phyloP scores from a whole-genome alignment of 1,284 basidiomycete genomes.

The Ustilago sp. region DNA sequence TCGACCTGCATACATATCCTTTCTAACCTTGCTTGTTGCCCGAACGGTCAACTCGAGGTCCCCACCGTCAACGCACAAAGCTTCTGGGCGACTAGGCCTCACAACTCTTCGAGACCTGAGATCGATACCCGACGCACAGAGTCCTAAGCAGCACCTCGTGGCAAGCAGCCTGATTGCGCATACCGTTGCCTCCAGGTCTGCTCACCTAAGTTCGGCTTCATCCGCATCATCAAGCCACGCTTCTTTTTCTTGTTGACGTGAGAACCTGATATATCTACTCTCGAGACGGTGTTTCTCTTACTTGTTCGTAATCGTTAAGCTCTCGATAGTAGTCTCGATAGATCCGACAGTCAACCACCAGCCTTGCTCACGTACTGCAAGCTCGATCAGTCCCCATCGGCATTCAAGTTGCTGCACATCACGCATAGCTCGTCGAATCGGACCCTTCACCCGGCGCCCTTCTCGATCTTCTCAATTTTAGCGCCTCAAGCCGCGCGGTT shows the following conservation, averaged over 20 bases:
- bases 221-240: slow-evolving; percentile 12
- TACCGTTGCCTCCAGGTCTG: background rate
- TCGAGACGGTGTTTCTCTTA: slow-evolving; percentile 1
- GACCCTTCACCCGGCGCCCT: background rate
- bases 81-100: slow-evolving; percentile 26
- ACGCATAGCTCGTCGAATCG: background rate
- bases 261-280: slow-evolving; percentile 10
- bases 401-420: slow-evolving; percentile 1
- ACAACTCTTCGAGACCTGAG: slow-evolving; percentile 13
- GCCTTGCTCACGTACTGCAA: background rate
- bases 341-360: background rate
- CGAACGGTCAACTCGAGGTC: slow-evolving; percentile 32
- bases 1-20: slow-evolving; percentile 40
- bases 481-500: slow-evolving; percentile 7
- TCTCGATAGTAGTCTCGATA: background rate
- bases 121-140: slow-evolving; percentile 28
- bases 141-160: slow-evolving; percentile 5
- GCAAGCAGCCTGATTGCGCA: slow-evolving; percentile 10
- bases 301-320: slow-evolving; percentile 7
- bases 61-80: slow-evolving; percentile 30
- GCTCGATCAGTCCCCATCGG: background rate
- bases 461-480: background rate
- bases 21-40: slow-evolving; percentile 46
- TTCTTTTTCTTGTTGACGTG: slow-evolving; percentile 11
- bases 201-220: slow-evolving; percentile 11